Conservation (phyloP, 805 yeast species). For the Candida ipomoeae region DNA sequence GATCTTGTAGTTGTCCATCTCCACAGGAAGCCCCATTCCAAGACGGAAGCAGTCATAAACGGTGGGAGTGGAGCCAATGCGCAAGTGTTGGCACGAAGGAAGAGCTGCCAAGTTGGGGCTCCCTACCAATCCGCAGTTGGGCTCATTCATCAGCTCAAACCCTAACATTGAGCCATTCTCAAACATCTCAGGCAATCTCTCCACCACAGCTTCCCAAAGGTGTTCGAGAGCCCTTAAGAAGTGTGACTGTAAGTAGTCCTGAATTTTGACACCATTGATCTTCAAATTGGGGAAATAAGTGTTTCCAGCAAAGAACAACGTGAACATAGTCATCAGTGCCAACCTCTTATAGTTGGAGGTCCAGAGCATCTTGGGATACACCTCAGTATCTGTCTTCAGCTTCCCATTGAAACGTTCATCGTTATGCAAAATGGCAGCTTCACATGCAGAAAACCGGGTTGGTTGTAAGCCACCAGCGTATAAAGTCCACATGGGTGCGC, state of each 20-base stretch:
- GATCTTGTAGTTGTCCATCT: conserved; percentile 66
- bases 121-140: conserved; percentile 72
- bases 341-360: conserved; percentile 77
- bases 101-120: conserved; percentile 47
- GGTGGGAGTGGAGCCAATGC: conserved; percentile 81
- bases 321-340: conserved; percentile 78
- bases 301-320: conserved; percentile 77
- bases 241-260: conserved; percentile 66
- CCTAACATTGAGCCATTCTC: conserved; percentile 59
- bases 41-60: conserved; percentile 66
- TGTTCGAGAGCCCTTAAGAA: conserved; percentile 50
- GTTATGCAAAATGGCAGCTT: conserved; percentile 79
- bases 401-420: conserved; percentile 29
- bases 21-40: conserved; percentile 73
- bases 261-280: conserved; percentile 71
- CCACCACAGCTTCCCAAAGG: conserved; percentile 30
- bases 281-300: conserved; percentile 71
- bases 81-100: conserved; percentile 62
- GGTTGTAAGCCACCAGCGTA: conserved; percentile 88
- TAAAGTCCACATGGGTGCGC: conserved; percentile 92
- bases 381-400: conserved; percentile 34
- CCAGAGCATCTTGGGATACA: conserved; percentile 88
- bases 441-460: conserved; percentile 59
- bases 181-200: conserved; percentile 30
- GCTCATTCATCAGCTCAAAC: conserved; percentile 82